Percentiles rank a stretch among this genome's conserved stretches.
phyloP scores from a whole-genome alignment of 257 asterid species.

The Gentiana macrophylla region DNA sequence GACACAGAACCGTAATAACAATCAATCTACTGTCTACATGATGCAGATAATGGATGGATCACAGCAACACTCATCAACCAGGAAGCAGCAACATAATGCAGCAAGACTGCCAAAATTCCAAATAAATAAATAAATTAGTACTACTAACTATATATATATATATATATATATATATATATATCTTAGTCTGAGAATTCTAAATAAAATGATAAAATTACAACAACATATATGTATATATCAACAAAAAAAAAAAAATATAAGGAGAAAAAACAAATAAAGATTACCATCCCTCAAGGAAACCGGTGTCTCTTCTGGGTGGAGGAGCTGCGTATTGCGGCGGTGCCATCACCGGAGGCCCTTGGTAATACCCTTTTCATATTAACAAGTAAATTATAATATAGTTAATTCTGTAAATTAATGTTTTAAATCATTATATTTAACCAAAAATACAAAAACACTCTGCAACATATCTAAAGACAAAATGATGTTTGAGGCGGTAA shows the following conservation, averaged over 20 bases:
- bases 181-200: background rate
- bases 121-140: too few species aligned
- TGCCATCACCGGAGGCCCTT: constrained; percentile 89
- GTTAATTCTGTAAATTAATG: too few species aligned
- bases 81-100: constrained; percentile 68
- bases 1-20: too few species aligned
- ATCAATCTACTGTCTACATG: constrained; percentile 1
- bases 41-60: constrained; percentile 62
- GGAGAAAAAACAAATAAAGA: background rate
- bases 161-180: too few species aligned
- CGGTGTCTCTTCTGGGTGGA: constrained; percentile 50
- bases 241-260: background rate
- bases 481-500: too few species aligned
- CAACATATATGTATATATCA: background rate
- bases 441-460: too few species aligned
- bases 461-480: too few species aligned
- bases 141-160: background rate
- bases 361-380: constrained; percentile 43
- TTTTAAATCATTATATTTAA: too few species aligned
- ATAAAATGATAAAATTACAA: too few species aligned
- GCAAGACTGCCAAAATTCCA: constrained; percentile 39
- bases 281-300: constrained; percentile 83
- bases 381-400: background rate
- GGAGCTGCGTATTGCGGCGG: constrained; percentile 80
- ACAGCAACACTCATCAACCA: constrained; percentile 78